A percentile compares a stretch with the other conserved stretches of the same genome.
phyloP scores from a whole-genome alignment of 345 rosid species.

The Durio zibethinus region DNA sequence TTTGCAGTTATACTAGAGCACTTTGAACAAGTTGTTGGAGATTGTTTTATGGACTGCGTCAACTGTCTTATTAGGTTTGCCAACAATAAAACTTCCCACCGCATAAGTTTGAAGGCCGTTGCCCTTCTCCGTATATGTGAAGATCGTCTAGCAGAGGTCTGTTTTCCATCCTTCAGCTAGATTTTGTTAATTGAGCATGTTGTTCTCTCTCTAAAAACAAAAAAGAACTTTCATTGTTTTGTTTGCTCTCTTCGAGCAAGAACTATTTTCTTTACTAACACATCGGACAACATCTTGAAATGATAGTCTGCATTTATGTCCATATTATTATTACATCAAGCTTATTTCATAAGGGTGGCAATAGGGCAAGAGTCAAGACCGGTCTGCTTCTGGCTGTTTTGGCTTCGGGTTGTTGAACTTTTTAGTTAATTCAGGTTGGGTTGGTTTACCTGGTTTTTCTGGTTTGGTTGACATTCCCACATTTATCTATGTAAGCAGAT shows the following conservation, averaged over 20 bases:
- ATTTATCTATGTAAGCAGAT: background rate
- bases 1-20: constrained; percentile 95
- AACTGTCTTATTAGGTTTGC: constrained; percentile 98
- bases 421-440: background rate
- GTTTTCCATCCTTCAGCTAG: constrained; percentile 12
- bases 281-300: background rate
- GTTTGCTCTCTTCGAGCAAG: background rate
- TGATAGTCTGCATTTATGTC: background rate
- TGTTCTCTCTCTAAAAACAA: background rate
- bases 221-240: background rate
- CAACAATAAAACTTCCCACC: constrained; percentile 83
- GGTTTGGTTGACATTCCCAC: background rate
- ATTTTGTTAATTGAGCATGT: constrained; percentile 6
- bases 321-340: background rate
- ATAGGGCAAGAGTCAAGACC: background rate
- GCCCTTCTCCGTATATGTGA: constrained; percentile 98
- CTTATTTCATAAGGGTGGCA: background rate
- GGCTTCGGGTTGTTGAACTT: background rate
- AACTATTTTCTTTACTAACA: background rate
- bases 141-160: constrained; percentile 98
- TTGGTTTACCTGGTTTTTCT: background rate
- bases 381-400: background rate
- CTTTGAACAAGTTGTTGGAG: constrained; percentile 98
- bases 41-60: constrained; percentile 98
- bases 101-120: constrained; percentile 97